A percentile compares a stretch with the other conserved stretches of the same genome.
Conservation (phyloP, 2,329 filamentous ascomycete species). For the Arthrocladium fulminans region DNA sequence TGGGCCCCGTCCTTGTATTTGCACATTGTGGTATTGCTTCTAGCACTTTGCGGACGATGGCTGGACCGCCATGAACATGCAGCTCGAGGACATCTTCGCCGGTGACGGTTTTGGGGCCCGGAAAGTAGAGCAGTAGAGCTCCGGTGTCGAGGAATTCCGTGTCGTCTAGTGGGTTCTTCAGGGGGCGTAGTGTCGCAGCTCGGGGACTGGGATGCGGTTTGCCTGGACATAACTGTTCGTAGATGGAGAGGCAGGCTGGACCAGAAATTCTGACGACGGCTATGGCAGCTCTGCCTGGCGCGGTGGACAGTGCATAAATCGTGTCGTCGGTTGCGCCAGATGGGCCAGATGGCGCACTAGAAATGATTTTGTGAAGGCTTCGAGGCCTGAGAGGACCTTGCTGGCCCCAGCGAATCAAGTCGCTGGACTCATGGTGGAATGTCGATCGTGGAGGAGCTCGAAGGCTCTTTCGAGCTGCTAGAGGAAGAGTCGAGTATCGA, state of each 20-base stretch:
- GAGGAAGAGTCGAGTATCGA: not conserved
- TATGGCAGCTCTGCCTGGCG: slow-evolving; percentile 76
- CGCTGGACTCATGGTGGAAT: not conserved
- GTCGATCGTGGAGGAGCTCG: not conserved
- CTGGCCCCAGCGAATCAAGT: too few relatives aligned
- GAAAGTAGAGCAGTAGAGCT: slow-evolving; percentile 75
- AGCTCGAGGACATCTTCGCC: slow-evolving; percentile 89
- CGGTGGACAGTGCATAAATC: slow-evolving; percentile 88
- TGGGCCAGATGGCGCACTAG: not conserved
- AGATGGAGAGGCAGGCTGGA: slow-evolving; percentile 61
- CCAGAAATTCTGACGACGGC: slow-evolving; percentile 85
- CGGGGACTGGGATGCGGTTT: slow-evolving; percentile 49
- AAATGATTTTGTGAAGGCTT: not conserved
- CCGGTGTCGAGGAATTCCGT: slow-evolving; percentile 58
- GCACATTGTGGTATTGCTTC: slow-evolving; percentile 55
- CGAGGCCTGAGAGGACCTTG: not conserved
- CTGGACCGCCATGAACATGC: slow-evolving; percentile 86
- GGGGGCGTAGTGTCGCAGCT: slow-evolving; percentile 61
- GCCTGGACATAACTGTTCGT: slow-evolving; percentile 52
- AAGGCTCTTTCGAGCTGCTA: not conserved
- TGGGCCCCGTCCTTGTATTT: slow-evolving; percentile 9
- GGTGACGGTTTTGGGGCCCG: slow-evolving; percentile 70
- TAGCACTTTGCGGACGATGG: slow-evolving; percentile 79
- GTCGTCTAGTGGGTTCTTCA: slow-evolving; percentile 50
- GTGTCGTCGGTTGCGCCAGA: slow-evolving; percentile 39